Conservation (phyloP, 495 filamentous ascomycete species). For the Immersiella caudata region DNA sequence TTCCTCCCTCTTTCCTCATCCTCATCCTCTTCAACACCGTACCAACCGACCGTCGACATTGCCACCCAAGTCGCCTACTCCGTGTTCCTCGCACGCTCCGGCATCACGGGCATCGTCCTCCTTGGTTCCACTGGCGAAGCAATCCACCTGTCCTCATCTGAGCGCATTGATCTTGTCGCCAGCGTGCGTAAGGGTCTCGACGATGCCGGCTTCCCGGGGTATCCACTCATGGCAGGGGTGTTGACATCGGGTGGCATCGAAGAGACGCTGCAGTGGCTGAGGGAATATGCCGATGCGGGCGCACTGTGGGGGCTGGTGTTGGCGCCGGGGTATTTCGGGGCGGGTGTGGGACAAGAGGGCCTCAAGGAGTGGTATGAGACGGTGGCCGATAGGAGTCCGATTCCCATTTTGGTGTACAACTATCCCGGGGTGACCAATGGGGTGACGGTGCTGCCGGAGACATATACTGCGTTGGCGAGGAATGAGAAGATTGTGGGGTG, state of each 20-base stretch:
- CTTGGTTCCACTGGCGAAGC: constrained; percentile 73
- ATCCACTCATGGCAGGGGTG: constrained; percentile 70
- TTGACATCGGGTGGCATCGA: constrained; percentile 63
- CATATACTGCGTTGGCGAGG: constrained; percentile 55
- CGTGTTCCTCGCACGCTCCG: constrained; percentile 62
- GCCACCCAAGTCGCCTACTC: constrained; percentile 60
- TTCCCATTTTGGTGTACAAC: constrained; percentile 65
- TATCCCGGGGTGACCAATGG: constrained; percentile 69
- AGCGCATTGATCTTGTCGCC: constrained; percentile 60
- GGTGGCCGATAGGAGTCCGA: constrained; percentile 56
- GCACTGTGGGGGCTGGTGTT: constrained; percentile 65
- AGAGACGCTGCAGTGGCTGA: constrained; percentile 62
- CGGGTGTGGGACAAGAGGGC: constrained; percentile 49
- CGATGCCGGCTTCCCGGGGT: constrained; percentile 59
- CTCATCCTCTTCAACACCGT: not conserved
- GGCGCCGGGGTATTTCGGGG: constrained; percentile 60
- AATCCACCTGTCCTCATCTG: constrained; percentile 61
- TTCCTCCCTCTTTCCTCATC: constrained; percentile 32
- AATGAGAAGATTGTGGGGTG: constrained; percentile 66
- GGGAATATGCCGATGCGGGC: constrained; percentile 60
- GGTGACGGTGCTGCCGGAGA: constrained; percentile 56
- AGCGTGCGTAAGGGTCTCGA: constrained; percentile 57
- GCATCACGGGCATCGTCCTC: constrained; percentile 66
- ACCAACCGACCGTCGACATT: constrained; percentile 49
- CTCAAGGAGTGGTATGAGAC: constrained; percentile 57